Conservation (phyloP, 768 basidiomycete species). For the Hygrocybe coccinea region DNA sequence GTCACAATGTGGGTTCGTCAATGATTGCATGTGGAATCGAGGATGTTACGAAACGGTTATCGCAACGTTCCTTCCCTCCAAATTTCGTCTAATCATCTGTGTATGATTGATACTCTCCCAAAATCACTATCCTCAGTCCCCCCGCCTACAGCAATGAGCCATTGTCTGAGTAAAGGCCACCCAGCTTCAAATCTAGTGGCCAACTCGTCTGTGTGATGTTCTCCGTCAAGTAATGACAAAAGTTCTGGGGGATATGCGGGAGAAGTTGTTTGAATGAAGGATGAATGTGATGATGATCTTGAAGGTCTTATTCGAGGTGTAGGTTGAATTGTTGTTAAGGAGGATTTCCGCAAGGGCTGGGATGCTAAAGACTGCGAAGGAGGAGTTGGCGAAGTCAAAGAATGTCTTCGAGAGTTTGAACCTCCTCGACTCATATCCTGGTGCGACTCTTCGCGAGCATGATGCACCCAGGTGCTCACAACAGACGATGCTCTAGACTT, state of each 20-base stretch:
- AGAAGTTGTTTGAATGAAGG: slow-evolving; percentile 5
- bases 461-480: slow-evolving; percentile 17
- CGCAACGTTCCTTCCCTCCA: neutral
- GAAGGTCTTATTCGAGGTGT: slow-evolving; percentile 2
- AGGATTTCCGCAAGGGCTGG: slow-evolving; percentile 29
- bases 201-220: slow-evolving; percentile 89
- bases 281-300: slow-evolving; percentile 18
- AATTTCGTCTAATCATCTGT: slow-evolving; percentile 40
- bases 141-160: slow-evolving; percentile 58
- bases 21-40: no score
- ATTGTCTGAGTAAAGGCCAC: slow-evolving; percentile 76
- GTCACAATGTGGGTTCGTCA: no score
- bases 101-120: slow-evolving; percentile 74
- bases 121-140: slow-evolving; percentile 62
- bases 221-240: slow-evolving; percentile 68
- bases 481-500: slow-evolving; percentile 30
- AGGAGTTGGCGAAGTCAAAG: slow-evolving; percentile 34
- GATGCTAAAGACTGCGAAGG: slow-evolving; percentile 38
- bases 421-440: neutral
- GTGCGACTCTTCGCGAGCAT: neutral
- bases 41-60: neutral
- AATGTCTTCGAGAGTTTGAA: slow-evolving; percentile 31
- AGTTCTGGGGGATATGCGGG: slow-evolving; percentile 53
- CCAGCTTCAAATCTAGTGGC: slow-evolving; percentile 76
- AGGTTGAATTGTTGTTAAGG: slow-evolving; percentile 37